Evolutionary conservation across 2,329 filamentous ascomycete genomes (phyloP).

Genomic region (Coniochaeta hoffmannii): DNA sequence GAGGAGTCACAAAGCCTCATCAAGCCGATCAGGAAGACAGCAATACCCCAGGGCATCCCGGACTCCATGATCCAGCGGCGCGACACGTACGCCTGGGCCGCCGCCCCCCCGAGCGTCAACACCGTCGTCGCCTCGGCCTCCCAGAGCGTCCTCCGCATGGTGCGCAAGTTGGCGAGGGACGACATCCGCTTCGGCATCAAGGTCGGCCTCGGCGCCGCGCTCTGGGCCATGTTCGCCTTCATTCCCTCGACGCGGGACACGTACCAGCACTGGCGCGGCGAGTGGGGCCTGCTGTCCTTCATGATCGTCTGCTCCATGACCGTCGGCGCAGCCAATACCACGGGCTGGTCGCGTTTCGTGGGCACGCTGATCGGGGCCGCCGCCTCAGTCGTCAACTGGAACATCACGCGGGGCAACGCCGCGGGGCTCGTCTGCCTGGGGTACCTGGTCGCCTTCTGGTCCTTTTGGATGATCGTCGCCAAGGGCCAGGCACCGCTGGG

Average conservation of each 20-base stretch:
- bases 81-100: constrained; percentile 49
- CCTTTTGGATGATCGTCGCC: constrained; percentile 84
- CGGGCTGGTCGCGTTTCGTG: constrained; percentile 75
- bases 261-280: constrained; percentile 84
- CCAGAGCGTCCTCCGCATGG: constrained; percentile 33
- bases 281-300: constrained; percentile 94
- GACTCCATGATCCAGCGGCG: constrained; percentile 43
- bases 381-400: constrained; percentile 72
- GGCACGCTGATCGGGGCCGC: constrained; percentile 78
- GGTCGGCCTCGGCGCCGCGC: constrained; percentile 79
- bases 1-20: constrained; percentile 36
- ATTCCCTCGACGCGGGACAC: constrained; percentile 68
- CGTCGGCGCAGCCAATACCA: constrained; percentile 91
- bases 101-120: constrained; percentile 36
- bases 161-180: constrained; percentile 44
- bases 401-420: constrained; percentile 65
- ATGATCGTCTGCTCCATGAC: constrained; percentile 99
- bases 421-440: constrained; percentile 72
- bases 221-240: constrained; percentile 88
- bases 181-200: constrained; percentile 77
- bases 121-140: constrained; percentile 35
- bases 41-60: constrained; percentile 48
- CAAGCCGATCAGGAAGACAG: constrained; percentile 43
- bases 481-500: constrained; percentile 82
- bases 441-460: constrained; percentile 71